Percentiles rank a stretch among this genome's conserved stretches.
Conservation (phyloP, 2,329 filamentous ascomycete genomes). For the Malbranchea cinnamomea region DNA sequence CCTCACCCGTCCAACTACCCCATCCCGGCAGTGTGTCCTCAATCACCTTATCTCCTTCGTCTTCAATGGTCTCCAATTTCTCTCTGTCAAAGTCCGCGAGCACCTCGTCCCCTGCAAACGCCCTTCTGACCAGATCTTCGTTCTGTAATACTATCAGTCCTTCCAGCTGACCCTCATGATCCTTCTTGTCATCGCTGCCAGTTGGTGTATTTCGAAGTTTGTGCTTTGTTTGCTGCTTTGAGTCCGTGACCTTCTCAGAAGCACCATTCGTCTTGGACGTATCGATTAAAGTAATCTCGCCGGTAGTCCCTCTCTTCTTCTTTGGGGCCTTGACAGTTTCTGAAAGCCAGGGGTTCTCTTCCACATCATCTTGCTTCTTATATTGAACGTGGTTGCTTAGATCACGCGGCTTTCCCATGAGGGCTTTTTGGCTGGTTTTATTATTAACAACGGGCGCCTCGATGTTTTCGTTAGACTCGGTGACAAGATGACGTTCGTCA, state of each 20-base stretch:
- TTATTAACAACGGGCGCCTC: slow-evolving; percentile 21
- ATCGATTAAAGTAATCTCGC: slow-evolving; percentile 11
- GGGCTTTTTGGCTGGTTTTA: too few relatives aligned
- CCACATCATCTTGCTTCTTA: too few relatives aligned
- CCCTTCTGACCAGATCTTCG: slow-evolving; percentile 57
- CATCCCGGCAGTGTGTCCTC: slow-evolving; percentile 85
- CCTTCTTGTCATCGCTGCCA: slow-evolving; percentile 28
- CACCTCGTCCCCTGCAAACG: slow-evolving; percentile 80
- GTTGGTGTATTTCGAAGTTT: slow-evolving; percentile 9
- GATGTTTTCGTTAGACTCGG: slow-evolving; percentile 17
- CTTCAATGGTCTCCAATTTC: slow-evolving; percentile 54
- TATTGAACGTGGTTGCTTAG: too few relatives aligned
- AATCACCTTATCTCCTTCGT: slow-evolving; percentile 69
- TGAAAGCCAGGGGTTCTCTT: slow-evolving; percentile 23
- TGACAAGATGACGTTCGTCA: slow-evolving; percentile 16
- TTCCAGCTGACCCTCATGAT: slow-evolving; percentile 27
- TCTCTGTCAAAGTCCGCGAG: slow-evolving; percentile 66
- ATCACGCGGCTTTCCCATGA: too few relatives aligned
- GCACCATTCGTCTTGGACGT: slow-evolving; percentile 9
- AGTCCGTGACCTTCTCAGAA: slow-evolving; percentile 12
- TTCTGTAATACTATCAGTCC: slow-evolving; percentile 33
- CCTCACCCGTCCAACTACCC: slow-evolving; percentile 82
- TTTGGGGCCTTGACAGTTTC: slow-evolving; percentile 14
- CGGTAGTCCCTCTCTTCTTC: slow-evolving; percentile 6
- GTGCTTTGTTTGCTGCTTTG: slow-evolving; percentile 9